Conservation (phyloP, 2,329 filamentous ascomycete genomes). For the Endocalyx cinctus region DNA sequence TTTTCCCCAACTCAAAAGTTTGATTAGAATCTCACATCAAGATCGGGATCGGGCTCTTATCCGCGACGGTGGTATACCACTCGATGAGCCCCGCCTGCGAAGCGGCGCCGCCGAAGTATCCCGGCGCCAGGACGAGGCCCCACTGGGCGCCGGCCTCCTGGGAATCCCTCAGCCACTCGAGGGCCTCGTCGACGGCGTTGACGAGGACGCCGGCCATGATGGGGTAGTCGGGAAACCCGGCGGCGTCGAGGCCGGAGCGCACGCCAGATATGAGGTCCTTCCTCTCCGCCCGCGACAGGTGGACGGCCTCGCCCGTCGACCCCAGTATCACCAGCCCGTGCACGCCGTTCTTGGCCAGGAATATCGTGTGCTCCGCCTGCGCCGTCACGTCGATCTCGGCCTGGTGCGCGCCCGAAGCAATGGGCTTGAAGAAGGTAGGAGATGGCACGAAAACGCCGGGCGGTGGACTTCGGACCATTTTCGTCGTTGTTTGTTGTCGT, state of each 20-base stretch:
- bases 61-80: constrained; percentile 56
- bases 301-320: constrained; percentile 60
- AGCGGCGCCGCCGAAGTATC: constrained; percentile 53
- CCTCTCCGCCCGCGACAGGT: constrained; percentile 53
- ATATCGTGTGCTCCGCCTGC: constrained; percentile 53
- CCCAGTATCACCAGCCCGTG: constrained; percentile 58
- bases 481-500: constrained; percentile 1
- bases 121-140: constrained; percentile 54
- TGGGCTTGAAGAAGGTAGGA: constrained; percentile 55
- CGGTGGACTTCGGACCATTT: constrained; percentile 29
- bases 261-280: constrained; percentile 49
- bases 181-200: constrained; percentile 57
- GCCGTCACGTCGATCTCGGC: constrained; percentile 53
- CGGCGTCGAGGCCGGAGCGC: constrained; percentile 48
- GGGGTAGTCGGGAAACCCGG: constrained; percentile 53
- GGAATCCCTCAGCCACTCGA: constrained; percentile 52
- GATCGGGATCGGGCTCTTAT: constrained; percentile 52
- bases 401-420: constrained; percentile 37
- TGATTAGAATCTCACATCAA: constrained; percentile 58
- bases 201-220: constrained; percentile 57
- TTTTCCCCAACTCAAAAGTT: too few relatives aligned
- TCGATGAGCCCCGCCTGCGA: constrained; percentile 51
- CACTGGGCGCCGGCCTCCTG: constrained; percentile 55
- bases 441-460: constrained; percentile 53
- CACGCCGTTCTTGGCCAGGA: constrained; percentile 56